These are phyloP conservation scores for Podila minutissima DNA, from an alignment of 192 early-diverging fungal species.

Conservation along the genomic window DNA sequence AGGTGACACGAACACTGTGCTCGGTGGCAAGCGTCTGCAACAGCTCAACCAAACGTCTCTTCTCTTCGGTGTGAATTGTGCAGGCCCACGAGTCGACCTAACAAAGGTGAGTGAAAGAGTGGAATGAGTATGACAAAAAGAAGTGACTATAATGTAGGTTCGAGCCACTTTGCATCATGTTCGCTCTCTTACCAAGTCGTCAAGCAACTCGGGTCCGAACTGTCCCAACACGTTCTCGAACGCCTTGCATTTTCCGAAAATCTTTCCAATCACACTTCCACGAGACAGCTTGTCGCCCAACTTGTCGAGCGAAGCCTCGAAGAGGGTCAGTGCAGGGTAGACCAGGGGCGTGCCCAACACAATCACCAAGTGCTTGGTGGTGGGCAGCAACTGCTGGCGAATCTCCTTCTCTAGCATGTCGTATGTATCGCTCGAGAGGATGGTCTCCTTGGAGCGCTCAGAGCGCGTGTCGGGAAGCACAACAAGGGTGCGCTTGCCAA, in stretches of 20 bases:
- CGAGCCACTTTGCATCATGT: too few species aligned
- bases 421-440: slow-evolving; percentile 69
- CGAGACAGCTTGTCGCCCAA: slow-evolving; percentile 47
- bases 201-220: slow-evolving; percentile 86
- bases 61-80: slow-evolving; percentile 74
- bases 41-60: slow-evolving; percentile 67
- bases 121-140: neutral
- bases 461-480: slow-evolving; percentile 74
- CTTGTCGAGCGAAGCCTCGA: slow-evolving; percentile 72
- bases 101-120: neutral
- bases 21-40: slow-evolving; percentile 73
- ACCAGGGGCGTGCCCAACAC: slow-evolving; percentile 81
- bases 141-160: slow-evolving; percentile 59
- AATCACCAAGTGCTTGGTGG: slow-evolving; percentile 74
- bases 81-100: slow-evolving; percentile 59
- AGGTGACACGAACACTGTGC: slow-evolving; percentile 74
- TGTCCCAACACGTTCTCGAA: slow-evolving; percentile 67
- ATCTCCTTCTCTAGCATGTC: slow-evolving; percentile 69
- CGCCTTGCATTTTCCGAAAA: slow-evolving; percentile 66
- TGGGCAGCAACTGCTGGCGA: slow-evolving; percentile 59
- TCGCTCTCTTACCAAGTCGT: slow-evolving; percentile 71
- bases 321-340: slow-evolving; percentile 77
- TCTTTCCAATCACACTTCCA: slow-evolving; percentile 41
- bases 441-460: slow-evolving; percentile 73
- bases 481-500: slow-evolving; percentile 44